Base-by-base conservation (phyloP, 331 rosid genomes). In the Pyracantha coccinea region DNA sequence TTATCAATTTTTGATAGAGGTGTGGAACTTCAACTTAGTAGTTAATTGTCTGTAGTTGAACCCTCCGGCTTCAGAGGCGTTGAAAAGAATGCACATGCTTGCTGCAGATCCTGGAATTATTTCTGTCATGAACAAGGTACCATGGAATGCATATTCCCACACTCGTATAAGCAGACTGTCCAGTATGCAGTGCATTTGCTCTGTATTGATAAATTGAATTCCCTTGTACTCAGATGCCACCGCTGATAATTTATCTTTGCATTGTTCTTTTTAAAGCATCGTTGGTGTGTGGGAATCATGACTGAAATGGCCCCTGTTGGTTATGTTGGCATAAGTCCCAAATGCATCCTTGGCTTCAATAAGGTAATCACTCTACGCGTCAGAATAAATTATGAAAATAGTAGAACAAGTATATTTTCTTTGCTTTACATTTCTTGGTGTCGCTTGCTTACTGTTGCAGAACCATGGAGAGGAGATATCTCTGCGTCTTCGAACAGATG, bases 291-390 rank as follows among this genome's bases (percentile, higher is more conserved):
- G 67, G 99, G 97, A 80, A 89, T 92, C 67, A 94, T 94, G 97
- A 92, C 96, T 38, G 99, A 94, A 92, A 88, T 94, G 97, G 96
- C 96, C 76, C 99, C 99, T 17, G 61, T 90, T 67, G 99, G 99
- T 63, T 92, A 90, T 78, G 97, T 94, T 83, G 99, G 99, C 75
- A 82, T 90, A 77, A 92, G 81, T 87, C 97, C 97, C 73, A 89
- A 92, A 86, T 94, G 99, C 80, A 13, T 92, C 77, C 97, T 94
- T 25, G 99, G 99, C 79, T 85, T 92, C 64, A 94, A 94, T 83
- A 89, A 82, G 99, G 99, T 94, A 88, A 76, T 31, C 65, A 2
- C 61, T 77, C 68, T 27, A 38, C 63, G 35, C 55, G 47, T 16
- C 55, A 45, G 29, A 45, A 50, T 31, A n/a, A 54, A 60, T 10